Base-by-base conservation (phyloP, 208 protist genomes). In the Trypanosoma mega region DNA sequence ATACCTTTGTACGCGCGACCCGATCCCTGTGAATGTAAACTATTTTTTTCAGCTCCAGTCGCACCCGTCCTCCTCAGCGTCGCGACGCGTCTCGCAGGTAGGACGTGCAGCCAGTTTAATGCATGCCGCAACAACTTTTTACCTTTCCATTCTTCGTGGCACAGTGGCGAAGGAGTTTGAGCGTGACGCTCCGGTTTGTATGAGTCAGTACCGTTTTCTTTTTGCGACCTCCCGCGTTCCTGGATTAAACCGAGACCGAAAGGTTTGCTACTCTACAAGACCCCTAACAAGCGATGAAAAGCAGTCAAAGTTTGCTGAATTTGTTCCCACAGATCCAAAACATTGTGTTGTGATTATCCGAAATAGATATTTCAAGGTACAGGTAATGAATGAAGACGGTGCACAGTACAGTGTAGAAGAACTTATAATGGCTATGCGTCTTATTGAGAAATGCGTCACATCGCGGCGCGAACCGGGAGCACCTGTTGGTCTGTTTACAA, bases 1-100 rank as follows among this genome's bases (percentile, higher is more conserved):
- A 7, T 80, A 76, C 43, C 57, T 80, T 26, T 67, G 48, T 23
- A 65, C 48, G 23, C 60, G 68, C 34, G 74, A 80, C 23, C 57
- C 74, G 12, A 76, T 80, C 43, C 46, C 74, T 21, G 57, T 80
- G 44, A 76, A 82, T 57, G 76, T 82, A 6, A 82, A 82, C 44
- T 82, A 80, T 41, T 82, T 82, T 41, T 82, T 78, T 46, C 47
- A 58, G 4, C 71, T 82, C 16, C 61, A 77, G 31, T 26, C 48
- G 2, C 57, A 82, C 27, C 66, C 66, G 21, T 26, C 18, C 26
- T 60, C 55, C 2, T 18, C 31, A 29, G 47, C 29, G 27, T 16
- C 27, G 14, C 6, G n/a, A 9, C 53, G 34, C 18, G 37, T 72
- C 46, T 62, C 59, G n/a, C 72, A 78, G 44, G 49, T 78, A 16